Conservation (phyloP, 1,284 basidiomycete genomes). For the Testicularia cyperi region DNA sequence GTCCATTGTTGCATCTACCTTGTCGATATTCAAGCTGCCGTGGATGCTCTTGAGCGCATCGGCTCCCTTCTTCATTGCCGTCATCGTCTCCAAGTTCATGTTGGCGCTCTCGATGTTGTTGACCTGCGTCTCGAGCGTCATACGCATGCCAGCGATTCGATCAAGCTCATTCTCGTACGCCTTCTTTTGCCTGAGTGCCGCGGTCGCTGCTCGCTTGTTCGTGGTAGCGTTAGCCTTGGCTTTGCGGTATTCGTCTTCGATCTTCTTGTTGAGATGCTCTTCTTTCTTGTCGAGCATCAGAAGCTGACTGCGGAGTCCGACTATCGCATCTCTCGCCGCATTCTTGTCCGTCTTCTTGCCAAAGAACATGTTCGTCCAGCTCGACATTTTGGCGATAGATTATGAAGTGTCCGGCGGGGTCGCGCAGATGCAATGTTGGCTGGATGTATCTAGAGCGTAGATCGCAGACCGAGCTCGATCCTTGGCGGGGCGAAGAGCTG, state of each 20-base stretch:
- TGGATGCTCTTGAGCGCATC: conserved; percentile 90
- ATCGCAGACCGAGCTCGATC: too few species aligned
- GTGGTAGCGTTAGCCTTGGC: conserved; percentile 88
- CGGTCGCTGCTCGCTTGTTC: conserved; percentile 72
- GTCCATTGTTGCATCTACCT: conserved; percentile 90
- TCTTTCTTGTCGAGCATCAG: conserved; percentile 99
- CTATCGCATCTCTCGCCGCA: conserved; percentile 62
- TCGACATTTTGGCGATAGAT: conserved; percentile 47
- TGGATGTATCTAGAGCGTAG: too few species aligned
- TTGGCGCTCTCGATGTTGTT: conserved; percentile 97
- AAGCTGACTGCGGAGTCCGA: conserved; percentile 62
- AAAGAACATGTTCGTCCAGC: conserved; percentile 56
- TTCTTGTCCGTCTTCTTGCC: conserved; percentile 58
- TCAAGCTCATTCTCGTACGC: conserved; percentile 85
- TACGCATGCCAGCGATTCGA: conserved; percentile 77
- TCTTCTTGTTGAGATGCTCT: conserved; percentile 92
- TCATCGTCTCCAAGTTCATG: conserved; percentile 97
- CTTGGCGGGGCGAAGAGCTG: too few species aligned
- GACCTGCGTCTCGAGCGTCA: conserved; percentile 94
- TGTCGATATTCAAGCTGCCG: conserved; percentile 80
- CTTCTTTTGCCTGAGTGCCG: conserved; percentile 94
- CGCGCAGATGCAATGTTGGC: too few species aligned
- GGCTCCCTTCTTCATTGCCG: conserved; percentile 94
- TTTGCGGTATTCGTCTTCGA: conserved; percentile 89
- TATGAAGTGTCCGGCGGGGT: too few species aligned